phyloP scores from a whole-genome alignment of 805 yeast species.

The Pichia membranifaciens region DNA sequence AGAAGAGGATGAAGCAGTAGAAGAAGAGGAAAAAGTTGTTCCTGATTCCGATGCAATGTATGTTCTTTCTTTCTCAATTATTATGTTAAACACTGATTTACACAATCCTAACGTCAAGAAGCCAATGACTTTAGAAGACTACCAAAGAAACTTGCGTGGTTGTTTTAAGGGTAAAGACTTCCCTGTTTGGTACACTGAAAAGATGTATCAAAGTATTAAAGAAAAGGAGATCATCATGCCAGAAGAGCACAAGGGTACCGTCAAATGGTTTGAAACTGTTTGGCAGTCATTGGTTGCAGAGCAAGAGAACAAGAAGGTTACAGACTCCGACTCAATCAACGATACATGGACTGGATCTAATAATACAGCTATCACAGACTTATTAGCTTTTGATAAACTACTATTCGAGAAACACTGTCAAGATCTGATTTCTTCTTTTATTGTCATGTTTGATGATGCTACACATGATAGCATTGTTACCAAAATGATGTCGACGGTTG shows the following conservation, averaged over 20 bases:
- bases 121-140: slow-evolving; percentile 85
- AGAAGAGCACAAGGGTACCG: slow-evolving; percentile 91
- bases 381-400: slow-evolving; percentile 60
- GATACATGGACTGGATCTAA: slow-evolving; percentile 13
- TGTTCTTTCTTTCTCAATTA: slow-evolving; percentile 83
- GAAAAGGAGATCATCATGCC: slow-evolving; percentile 94
- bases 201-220: slow-evolving; percentile 72
- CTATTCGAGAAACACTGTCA: slow-evolving; percentile 62
- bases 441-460: slow-evolving; percentile 80
- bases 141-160: slow-evolving; percentile 73
- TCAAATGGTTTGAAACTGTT: slow-evolving; percentile 83
- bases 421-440: slow-evolving; percentile 62
- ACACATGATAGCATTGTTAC: slow-evolving; percentile 85
- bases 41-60: slow-evolving; percentile 86
- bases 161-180: slow-evolving; percentile 71
- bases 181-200: slow-evolving; percentile 78
- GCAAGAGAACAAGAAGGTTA: slow-evolving; percentile 29
- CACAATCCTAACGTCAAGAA: slow-evolving; percentile 90
- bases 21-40: slow-evolving; percentile 43
- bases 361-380: slow-evolving; percentile 16
- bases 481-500: slow-evolving; percentile 81
- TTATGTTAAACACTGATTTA: slow-evolving; percentile 89
- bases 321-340: slow-evolving; percentile 11
- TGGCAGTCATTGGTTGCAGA: slow-evolving; percentile 69
- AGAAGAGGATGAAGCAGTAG: slow-evolving; percentile 21